These are phyloP conservation scores for Globisporangium yorkense DNA, from an alignment of 352 stramenopile genomes.

Conservation along the genomic window DNA sequence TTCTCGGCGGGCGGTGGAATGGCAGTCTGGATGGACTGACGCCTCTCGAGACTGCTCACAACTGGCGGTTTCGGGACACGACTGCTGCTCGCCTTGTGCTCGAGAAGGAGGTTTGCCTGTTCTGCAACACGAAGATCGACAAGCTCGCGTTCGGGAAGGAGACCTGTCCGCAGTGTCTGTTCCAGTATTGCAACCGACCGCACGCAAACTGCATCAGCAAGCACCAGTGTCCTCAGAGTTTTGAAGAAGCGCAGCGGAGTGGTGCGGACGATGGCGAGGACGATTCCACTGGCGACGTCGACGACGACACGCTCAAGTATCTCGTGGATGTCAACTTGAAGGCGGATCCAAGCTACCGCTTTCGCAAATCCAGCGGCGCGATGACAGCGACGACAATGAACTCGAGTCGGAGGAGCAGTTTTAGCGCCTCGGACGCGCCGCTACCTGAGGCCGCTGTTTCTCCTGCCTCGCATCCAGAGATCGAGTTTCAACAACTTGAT, in stretches of 20 bases:
- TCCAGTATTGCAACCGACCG: slow-evolving; percentile 46
- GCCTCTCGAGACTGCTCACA: slow-evolving; percentile 44
- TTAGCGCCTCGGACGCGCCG: slow-evolving; percentile 7
- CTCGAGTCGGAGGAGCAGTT: slow-evolving; percentile 11
- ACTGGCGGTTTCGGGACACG: slow-evolving; percentile 69
- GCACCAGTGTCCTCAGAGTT: slow-evolving; percentile 54
- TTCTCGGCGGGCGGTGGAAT: slow-evolving; percentile 29
- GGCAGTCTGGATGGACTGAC: slow-evolving; percentile 31
- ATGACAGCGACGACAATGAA: slow-evolving; percentile 6
- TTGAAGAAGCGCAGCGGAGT: background rate
- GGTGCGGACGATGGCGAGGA: slow-evolving; percentile 7
- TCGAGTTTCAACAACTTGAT: slow-evolving; percentile 13
- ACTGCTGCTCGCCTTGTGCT: slow-evolving; percentile 58
- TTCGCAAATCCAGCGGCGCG: slow-evolving; percentile 10
- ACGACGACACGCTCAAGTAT: background rate
- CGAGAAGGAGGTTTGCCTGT: slow-evolving; percentile 68
- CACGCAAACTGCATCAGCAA: slow-evolving; percentile 48
- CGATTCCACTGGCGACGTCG: background rate
- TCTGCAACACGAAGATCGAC: slow-evolving; percentile 73
- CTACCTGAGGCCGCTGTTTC: background rate
- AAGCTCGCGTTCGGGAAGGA: slow-evolving; percentile 44
- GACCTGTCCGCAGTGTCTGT: slow-evolving; percentile 45
- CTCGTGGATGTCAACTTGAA: background rate
- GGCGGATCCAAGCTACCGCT: slow-evolving; percentile 8
- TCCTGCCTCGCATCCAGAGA: background rate